Base-by-base conservation (phyloP, 2,329 filamentous ascomycete species). In the Aspergillus flavus region DNA sequence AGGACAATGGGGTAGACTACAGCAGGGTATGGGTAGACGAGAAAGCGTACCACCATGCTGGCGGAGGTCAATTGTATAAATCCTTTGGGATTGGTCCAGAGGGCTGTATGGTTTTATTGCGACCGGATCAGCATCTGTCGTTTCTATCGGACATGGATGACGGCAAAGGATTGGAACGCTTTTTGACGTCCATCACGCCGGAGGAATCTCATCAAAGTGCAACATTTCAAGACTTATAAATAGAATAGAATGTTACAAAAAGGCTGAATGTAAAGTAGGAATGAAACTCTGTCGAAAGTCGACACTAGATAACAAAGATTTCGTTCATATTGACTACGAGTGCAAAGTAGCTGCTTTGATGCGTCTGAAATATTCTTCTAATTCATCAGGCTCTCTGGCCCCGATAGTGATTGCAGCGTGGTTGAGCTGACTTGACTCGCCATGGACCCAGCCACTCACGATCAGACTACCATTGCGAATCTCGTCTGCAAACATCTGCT, bases 81-180 rank as follows among this genome's bases (percentile, higher is more conserved):
- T 82, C 81, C 4, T 89, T 88, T 62, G 89, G 87, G 0, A 79
- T 92, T 1, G 81, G 87, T 66, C 72, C 67, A 21, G 78, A 83
- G 59, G 89, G 89, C 0, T 87, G 85, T 64, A 76, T 87, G 4
- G 83, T 90, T 0, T 78, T 89, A 1, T 78, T 88, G 2, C 76
- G 90, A 56, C 90, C 90, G 2, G 90, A 92, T 78, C 87, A 90
- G 71, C 88, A 92, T 74, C 84, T 91, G 36, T 63, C 66, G 7
- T 75, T 62, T 48, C n/a, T 62, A 19, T 53, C 55, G 4, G 21
- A 28, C 21, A 46, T 62, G 19, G 54, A 62, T 12, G 50, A 62
- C 46, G 23, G 48, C 2, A 12, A 62, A 1, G 41, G 36, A 0
- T 32, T 56, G 4, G 36, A 64, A 34, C 6, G 16, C 4, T 62